Evolutionary conservation across 176 grass and related monocot species (phyloP).

Genomic region (Poa annua): DNA sequence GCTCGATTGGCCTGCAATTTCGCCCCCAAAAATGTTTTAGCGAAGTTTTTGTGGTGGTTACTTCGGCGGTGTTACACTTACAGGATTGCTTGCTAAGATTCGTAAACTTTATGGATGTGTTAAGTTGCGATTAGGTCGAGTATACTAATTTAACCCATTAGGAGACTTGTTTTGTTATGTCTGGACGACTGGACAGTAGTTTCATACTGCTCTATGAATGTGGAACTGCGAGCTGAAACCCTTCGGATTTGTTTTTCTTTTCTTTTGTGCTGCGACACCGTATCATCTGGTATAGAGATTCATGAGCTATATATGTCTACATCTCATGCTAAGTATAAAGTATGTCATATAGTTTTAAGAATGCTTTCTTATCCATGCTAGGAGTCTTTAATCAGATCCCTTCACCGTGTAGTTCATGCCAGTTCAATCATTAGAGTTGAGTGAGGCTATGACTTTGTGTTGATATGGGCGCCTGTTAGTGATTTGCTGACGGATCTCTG

Average conservation of each 20-base stretch:
- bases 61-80: no score
- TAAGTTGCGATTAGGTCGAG: not conserved
- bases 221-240: constrained; percentile 1
- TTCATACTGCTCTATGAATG: no score
- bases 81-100: not conserved
- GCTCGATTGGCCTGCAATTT: constrained; percentile 28
- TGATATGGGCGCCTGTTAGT: not conserved
- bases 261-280: not conserved
- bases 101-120: not conserved
- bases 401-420: not conserved
- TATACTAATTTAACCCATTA: not conserved
- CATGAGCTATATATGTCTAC: not conserved
- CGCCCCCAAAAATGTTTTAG: not conserved
- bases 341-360: not conserved
- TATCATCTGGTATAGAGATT: not conserved
- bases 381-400: not conserved
- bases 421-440: constrained; percentile 6
- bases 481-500: not conserved
- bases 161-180: not conserved
- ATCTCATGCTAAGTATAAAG: not conserved
- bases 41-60: not conserved
- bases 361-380: not conserved
- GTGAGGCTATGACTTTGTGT: not conserved
- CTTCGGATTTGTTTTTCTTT: not conserved
- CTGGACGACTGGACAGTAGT: not conserved